phyloP scores from a whole-genome alignment of 495 filamentous ascomycete species.

The Glonium stellatum region DNA sequence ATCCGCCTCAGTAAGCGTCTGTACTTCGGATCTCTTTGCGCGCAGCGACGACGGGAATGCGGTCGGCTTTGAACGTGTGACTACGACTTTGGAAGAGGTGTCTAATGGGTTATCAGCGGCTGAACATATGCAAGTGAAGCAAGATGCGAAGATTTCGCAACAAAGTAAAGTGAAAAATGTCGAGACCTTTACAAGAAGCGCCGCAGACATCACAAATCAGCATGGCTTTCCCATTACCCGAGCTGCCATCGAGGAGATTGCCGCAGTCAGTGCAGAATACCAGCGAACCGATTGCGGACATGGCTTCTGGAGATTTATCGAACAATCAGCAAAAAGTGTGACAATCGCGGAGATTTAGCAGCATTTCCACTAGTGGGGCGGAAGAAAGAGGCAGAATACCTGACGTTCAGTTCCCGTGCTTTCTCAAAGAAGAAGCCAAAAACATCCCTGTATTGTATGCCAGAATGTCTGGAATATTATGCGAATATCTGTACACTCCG shows the following conservation, averaged over 20 bases:
- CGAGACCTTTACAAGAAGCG: slow-evolving; percentile 67
- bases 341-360: not conserved
- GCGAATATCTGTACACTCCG: not conserved
- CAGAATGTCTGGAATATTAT: not conserved
- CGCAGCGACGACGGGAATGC: slow-evolving; percentile 84
- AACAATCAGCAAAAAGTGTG: not conserved
- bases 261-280: slow-evolving; percentile 94
- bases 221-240: slow-evolving; percentile 64
- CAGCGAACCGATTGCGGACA: slow-evolving; percentile 83
- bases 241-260: slow-evolving; percentile 75
- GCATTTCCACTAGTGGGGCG: not conserved
- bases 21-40: slow-evolving; percentile 75
- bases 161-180: not conserved
- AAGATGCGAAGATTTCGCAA: not conserved
- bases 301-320: slow-evolving; percentile 31
- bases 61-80: slow-evolving; percentile 76
- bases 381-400: not conserved
- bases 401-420: not conserved
- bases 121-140: not conserved
- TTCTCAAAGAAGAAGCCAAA: not conserved
- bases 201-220: slow-evolving; percentile 81
- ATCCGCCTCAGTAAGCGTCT: slow-evolving; percentile 72
- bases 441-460: not conserved
- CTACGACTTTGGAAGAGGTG: slow-evolving; percentile 66
- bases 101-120: slow-evolving; percentile 45